phyloP scores from a whole-genome alignment of 2,329 filamentous ascomycete genomes.

The Nothophaeocryptopus gaeumannii region DNA sequence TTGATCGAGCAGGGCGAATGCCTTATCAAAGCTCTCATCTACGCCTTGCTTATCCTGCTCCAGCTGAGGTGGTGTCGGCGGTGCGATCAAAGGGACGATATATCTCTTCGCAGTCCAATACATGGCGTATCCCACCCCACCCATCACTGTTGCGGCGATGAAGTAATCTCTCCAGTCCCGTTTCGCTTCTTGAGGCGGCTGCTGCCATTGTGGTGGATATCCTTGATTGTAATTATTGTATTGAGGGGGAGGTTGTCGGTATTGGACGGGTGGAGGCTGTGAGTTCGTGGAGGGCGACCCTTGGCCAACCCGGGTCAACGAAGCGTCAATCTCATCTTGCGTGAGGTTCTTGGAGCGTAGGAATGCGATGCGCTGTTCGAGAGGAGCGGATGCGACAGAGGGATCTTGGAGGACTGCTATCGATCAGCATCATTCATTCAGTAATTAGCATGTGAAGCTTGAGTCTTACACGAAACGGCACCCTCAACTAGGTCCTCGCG shows the following conservation, averaged over 20 bases:
- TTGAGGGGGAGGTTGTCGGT: slow-evolving; percentile 28
- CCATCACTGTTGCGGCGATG: slow-evolving; percentile 96
- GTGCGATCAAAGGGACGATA: slow-evolving; percentile 83
- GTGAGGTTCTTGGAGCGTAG: slow-evolving; percentile 96
- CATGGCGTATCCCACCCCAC: slow-evolving; percentile 82
- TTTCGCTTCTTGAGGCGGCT: slow-evolving; percentile 62
- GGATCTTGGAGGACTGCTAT: slow-evolving; percentile 84
- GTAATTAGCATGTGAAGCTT: background rate
- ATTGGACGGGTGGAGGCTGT: slow-evolving; percentile 45
- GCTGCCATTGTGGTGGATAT: slow-evolving; percentile 49
- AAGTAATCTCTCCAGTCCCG: slow-evolving; percentile 99
- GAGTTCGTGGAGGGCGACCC: slow-evolving; percentile 44
- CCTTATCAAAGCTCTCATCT: slow-evolving; percentile 88
- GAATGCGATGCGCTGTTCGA: slow-evolving; percentile 90
- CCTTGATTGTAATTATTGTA: slow-evolving; percentile 34
- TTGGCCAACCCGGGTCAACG: slow-evolving; percentile 72
- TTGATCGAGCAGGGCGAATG: slow-evolving; percentile 88
- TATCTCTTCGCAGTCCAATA: slow-evolving; percentile 92
- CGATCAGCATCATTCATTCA: background rate
- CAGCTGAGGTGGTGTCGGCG: slow-evolving; percentile 87
- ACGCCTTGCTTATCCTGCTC: slow-evolving; percentile 92
- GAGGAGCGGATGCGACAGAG: slow-evolving; percentile 80
- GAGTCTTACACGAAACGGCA: slow-evolving; percentile 51
- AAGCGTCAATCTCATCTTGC: slow-evolving; percentile 86
- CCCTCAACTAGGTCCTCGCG: slow-evolving; percentile 90